Evolutionary conservation across 1,284 basidiomycete species (phyloP).

Genomic region (Ceratobasidium sp.): DNA sequence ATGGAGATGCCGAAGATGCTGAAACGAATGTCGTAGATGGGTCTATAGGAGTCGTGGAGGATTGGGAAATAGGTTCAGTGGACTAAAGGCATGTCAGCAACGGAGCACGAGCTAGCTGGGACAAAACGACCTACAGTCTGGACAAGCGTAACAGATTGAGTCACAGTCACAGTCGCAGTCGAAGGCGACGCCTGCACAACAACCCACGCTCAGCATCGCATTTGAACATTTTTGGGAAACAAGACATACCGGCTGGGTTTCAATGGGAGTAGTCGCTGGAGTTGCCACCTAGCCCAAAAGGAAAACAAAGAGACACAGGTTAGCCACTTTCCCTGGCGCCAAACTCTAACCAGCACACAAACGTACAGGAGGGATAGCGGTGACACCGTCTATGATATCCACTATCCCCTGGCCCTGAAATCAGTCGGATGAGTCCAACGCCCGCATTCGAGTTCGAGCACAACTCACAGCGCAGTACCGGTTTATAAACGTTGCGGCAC

Average conservation of each 20-base stretch:
- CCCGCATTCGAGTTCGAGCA: neutral
- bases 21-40: constrained; percentile 24
- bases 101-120: neutral
- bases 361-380: constrained; percentile 26
- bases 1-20: constrained; percentile 8
- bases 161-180: constrained; percentile 16
- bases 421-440: constrained; percentile 1
- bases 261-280: neutral
- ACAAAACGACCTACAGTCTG: neutral
- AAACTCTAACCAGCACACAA: neutral
- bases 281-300: neutral
- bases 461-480: constrained; percentile 27
- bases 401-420: constrained; percentile 27
- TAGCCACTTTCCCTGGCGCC: constrained; percentile 3
- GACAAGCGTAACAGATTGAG: constrained; percentile 23
- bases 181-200: neutral
- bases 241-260: neutral
- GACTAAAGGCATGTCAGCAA: neutral
- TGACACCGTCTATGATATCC: constrained; percentile 19
- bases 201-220: neutral
- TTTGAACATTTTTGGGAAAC: neutral
- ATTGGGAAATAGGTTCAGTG: neutral
- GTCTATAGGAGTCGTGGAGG: neutral
- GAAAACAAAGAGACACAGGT: neutral
- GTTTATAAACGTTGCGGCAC: neutral